A percentile compares a stretch with the other conserved stretches of the same genome.
Evolutionary conservation across 257 asterid species (phyloP).

Genomic region (Fraxinus excelsior): DNA sequence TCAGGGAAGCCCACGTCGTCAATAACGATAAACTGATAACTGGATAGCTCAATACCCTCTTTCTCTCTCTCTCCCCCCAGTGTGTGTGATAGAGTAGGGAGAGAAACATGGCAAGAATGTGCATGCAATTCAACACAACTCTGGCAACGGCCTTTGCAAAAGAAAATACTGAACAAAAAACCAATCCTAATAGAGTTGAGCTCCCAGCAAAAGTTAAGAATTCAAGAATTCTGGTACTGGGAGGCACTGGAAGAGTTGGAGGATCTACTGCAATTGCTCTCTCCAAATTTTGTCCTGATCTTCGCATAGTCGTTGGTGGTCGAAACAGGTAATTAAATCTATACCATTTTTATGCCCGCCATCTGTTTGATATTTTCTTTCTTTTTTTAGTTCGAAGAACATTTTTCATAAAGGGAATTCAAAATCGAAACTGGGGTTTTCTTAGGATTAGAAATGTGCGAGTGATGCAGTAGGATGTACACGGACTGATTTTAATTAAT

Average conservation of each 20-base stretch:
- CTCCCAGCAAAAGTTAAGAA: conserved; percentile 51
- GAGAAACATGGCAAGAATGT: conserved; percentile 49
- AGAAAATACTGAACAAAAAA: conserved; percentile 29
- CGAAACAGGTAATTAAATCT: conserved; percentile 61
- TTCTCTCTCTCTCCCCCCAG: background rate
- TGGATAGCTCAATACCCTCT: background rate
- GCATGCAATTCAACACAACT: conserved; percentile 47
- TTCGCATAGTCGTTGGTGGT: conserved; percentile 71
- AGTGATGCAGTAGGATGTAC: background rate
- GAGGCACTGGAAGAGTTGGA: conserved; percentile 99
- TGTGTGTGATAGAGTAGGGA: no score
- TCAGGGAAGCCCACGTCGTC: background rate
- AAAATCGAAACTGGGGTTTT: background rate
- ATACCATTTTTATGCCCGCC: background rate
- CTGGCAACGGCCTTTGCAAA: conserved; percentile 33
- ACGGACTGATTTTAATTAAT: background rate
- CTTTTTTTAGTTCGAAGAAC: no score
- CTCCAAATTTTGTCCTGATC: conserved; percentile 67
- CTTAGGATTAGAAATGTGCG: background rate
- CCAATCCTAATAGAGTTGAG: conserved; percentile 36
- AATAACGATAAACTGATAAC: background rate
- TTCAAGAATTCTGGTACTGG: conserved; percentile 67
- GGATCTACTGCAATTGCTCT: conserved; percentile 90
- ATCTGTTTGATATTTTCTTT: background rate
- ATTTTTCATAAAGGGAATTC: background rate